Percentiles rank a stretch among this genome's conserved stretches.
phyloP scores from a whole-genome alignment of 305 asterid species.

The Solanum hybrid region DNA sequence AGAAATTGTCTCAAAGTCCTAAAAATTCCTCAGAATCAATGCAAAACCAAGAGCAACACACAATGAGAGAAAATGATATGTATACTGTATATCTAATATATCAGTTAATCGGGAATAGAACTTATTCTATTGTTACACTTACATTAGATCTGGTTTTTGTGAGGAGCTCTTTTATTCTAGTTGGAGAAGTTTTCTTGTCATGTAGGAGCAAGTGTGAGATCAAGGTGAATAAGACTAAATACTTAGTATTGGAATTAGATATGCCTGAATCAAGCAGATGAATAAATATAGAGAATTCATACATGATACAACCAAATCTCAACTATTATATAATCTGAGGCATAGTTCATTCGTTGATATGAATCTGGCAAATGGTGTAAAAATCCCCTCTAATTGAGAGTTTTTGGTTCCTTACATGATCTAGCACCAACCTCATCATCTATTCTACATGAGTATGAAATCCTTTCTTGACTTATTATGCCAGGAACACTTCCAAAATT shows the following conservation, averaged over 20 bases:
- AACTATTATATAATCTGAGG: background rate
- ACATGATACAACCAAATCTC: background rate
- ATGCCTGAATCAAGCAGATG: background rate
- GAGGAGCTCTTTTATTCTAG: background rate
- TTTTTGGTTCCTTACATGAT: background rate
- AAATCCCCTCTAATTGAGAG: background rate
- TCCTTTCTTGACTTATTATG: background rate
- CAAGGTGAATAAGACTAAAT: background rate
- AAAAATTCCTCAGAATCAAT: background rate
- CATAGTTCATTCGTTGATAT: background rate
- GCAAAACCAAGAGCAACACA: background rate
- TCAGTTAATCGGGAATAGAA: background rate
- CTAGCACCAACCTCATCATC: background rate
- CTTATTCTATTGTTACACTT: background rate
- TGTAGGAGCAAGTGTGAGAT: background rate
- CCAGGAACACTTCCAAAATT: background rate
- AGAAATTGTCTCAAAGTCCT: background rate
- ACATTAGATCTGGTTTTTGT: background rate
- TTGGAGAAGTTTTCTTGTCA: background rate
- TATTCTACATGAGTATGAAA: background rate
- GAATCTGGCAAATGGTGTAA: background rate
- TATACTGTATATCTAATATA: background rate
- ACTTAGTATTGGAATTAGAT: background rate
- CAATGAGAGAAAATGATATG: background rate
- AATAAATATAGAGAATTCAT: background rate